phyloP scores from a whole-genome alignment of 495 filamentous ascomycete species.

The Neurospora tetraspora region DNA sequence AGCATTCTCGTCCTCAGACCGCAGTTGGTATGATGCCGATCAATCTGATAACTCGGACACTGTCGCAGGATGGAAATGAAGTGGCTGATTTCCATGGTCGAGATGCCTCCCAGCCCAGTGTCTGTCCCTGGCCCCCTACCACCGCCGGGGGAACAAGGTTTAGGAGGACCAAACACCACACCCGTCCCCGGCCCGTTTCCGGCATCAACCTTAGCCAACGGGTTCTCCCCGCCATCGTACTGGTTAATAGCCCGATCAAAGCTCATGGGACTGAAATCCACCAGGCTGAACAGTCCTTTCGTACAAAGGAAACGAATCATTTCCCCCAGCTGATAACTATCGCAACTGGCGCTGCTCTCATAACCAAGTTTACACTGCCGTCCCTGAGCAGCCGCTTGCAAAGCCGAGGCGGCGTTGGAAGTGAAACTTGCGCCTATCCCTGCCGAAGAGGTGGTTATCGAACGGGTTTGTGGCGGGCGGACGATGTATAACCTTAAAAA shows the following conservation, averaged over 20 bases:
- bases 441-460: neutral
- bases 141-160: neutral
- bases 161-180: neutral
- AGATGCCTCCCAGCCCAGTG: conserved; percentile 14
- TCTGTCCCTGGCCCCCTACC: neutral
- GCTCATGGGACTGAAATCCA: conserved; percentile 29
- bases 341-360: conserved; percentile 63
- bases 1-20: conserved; percentile 58
- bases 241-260: conserved; percentile 9
- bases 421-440: neutral
- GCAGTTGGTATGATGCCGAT: conserved; percentile 67
- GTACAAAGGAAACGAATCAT: conserved; percentile 68
- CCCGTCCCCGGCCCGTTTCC: neutral
- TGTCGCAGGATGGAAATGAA: conserved; percentile 28
- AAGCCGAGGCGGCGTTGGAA: neutral
- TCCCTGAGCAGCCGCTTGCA: neutral
- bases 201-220: neutral
- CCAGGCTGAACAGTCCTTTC: conserved; percentile 40
- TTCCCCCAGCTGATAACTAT: conserved; percentile 79
- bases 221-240: neutral
- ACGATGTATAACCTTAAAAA: conserved; percentile 62
- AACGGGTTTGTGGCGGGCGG: conserved; percentile 13
- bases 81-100: conserved; percentile 24
- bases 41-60: conserved; percentile 70
- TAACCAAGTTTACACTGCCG: conserved; percentile 71